Base-by-base conservation (phyloP, 305 asterid species). In the Ilex paraguariensis region DNA sequence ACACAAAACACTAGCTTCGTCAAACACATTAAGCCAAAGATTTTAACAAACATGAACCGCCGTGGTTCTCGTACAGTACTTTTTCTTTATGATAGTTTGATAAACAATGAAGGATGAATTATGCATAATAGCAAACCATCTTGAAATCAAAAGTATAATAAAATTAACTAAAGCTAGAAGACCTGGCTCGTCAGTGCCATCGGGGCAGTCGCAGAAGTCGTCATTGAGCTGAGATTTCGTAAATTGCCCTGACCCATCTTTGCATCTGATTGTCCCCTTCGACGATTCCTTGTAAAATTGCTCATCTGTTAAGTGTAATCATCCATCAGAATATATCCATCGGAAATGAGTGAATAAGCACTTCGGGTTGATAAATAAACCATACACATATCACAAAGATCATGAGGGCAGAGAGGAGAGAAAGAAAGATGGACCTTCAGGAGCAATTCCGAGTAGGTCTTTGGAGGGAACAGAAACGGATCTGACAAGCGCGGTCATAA, bases 161-260 rank as follows among this genome's bases (percentile, higher is more conserved):
- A 66, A 9, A 21, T 21, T 21, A 21, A 21, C 28, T 13, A 42
- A 54, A 64, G 31, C 6, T 46, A 55, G 57, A 53, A 6, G 62
- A 72, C 98, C 98, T 16, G 98, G 97, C 79, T 89, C 98, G 67
- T 92, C 98, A 17, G 98, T 83, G 71, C 96, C 98, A 79, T 92
- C 98, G n/a, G 77, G 84, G 68, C 97, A 92, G 74, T 92, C 98
- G 42, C 98, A 92, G 79, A 85, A 92, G 64, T 92, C 97, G 76
- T 92, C 98, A 65, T 92, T 92, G 68, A 92, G 70, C 82, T 85
- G 96, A 58, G 88, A 80, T 70, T 73, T 79, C 64, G 68, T 75
- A 75, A 92, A 81, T 67, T 62, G 75, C 67, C 72, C 78, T 9
- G 96, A 85, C 77, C 98, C 98, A 59, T 92, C 98, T 71, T 80